Base-by-base conservation (phyloP, 129 eudicot genomes). In the Lactuca saligna region DNA sequence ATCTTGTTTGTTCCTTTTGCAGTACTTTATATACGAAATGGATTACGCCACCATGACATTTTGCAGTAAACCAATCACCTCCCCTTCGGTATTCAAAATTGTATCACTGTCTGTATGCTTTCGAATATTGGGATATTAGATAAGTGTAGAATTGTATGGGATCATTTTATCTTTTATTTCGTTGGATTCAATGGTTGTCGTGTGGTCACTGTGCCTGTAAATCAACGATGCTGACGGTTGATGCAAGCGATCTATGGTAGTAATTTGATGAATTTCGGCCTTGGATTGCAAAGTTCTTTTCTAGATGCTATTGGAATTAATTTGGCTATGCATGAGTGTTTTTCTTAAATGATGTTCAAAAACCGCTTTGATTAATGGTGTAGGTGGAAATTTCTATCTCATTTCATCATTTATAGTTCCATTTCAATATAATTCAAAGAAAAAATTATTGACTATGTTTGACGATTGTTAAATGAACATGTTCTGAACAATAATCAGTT, bases 21-120 rank as follows among this genome's bases (percentile, higher is more conserved):
- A 71, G 75, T 59, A 59, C 17, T 71, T 71, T 46, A 54, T 37
- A 62, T 39, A 37, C 9, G 77, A 25, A 15, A 73, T 73, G 77
- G 77, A 73, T 73, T 73, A 70, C 55, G 78, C 70, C 63, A 57
- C 78, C 55, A 5, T 73, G 57, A 73, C 63, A 55, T 62, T 62
- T 64, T 73, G 70, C 35, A 73, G 70, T 73, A 73, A 73, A 42
- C 78, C 78, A 25, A 63, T 72, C 31, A 51, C 77, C 4, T 73
- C 77, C 14, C 77, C 70, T 73, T 70, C 70, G 77, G 77, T 39
- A 41, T 57, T 57, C 39, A 17, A 44, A 70, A 31, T 58, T 58
- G 58, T 15, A 9, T 44, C 54, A 3, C 6, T 35, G 32, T 35
- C 11, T 17, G 14, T 17, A 8, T 17, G 42, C 7, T 37, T 50